Evolutionary conservation across 2,329 filamentous ascomycete species (phyloP).

Genomic region (Hysterium pulicare): DNA sequence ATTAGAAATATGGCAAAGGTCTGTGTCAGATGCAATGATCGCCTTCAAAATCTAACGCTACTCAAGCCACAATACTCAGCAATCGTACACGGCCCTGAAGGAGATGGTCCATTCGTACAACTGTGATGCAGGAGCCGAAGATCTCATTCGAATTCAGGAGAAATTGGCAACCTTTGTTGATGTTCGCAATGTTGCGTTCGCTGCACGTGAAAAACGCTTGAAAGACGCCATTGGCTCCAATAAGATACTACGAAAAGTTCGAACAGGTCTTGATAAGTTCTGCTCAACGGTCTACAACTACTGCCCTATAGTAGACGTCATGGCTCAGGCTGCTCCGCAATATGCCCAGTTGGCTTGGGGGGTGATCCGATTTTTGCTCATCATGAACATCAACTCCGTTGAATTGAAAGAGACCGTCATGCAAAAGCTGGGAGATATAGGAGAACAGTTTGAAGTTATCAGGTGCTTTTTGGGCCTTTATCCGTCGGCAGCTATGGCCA

Average conservation of each 20-base stretch:
- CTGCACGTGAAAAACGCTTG: neutral
- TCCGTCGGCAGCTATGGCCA: neutral
- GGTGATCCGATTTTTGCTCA: neutral
- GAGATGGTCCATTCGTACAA: neutral
- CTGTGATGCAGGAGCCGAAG: neutral
- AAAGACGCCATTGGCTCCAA: neutral
- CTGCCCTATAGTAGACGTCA: neutral
- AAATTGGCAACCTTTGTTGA: neutral
- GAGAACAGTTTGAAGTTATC: neutral
- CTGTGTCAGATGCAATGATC: neutral
- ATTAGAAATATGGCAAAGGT: constrained; percentile 1
- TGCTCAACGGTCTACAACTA: neutral
- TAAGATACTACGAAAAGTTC: neutral
- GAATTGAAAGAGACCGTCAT: neutral
- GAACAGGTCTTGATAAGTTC: neutral
- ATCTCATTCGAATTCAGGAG: neutral
- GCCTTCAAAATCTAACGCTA: neutral
- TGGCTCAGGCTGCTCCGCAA: neutral
- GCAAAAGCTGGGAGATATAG: neutral
- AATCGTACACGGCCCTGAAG: neutral
- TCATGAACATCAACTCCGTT: constrained; percentile 1
- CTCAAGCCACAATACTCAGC: neutral
- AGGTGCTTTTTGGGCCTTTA: neutral
- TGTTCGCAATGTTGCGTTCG: neutral
- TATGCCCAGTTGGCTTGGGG: neutral